Conservation (phyloP, 768 basidiomycete species). For the Amanita pallidorosea region DNA sequence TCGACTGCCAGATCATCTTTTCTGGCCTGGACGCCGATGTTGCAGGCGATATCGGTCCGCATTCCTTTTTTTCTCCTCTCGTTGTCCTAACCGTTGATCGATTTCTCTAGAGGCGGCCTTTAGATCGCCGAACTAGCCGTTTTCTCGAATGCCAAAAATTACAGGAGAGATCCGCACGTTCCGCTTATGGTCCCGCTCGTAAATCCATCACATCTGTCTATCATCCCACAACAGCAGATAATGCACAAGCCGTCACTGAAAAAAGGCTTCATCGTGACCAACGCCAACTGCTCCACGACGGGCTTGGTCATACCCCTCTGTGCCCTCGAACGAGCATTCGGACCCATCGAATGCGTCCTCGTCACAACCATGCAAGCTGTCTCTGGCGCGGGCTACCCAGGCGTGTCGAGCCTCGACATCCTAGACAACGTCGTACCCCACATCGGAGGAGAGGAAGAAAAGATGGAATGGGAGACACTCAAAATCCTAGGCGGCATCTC, state of each 20-base stretch:
- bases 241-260: slow-evolving; percentile 56
- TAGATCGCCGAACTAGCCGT: slow-evolving; percentile 81
- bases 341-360: slow-evolving; percentile 84
- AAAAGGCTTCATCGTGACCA: slow-evolving; percentile 93
- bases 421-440: slow-evolving; percentile 94
- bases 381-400: slow-evolving; percentile 97
- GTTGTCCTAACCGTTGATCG: background rate
- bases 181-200: slow-evolving; percentile 96
- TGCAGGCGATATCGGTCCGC: slow-evolving; percentile 86
- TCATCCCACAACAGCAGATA: slow-evolving; percentile 74
- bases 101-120: slow-evolving; percentile 64
- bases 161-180: slow-evolving; percentile 81
- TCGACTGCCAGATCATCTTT: slow-evolving; percentile 80
- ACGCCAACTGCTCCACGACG: slow-evolving; percentile 97
- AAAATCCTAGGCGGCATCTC: slow-evolving; percentile 89
- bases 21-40: slow-evolving; percentile 94
- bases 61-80: background rate
- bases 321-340: slow-evolving; percentile 84
- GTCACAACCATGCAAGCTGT: slow-evolving; percentile 98
- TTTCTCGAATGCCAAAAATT: slow-evolving; percentile 97
- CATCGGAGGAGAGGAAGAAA: slow-evolving; percentile 92
- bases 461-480: slow-evolving; percentile 97
- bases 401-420: slow-evolving; percentile 82
- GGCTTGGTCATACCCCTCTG: slow-evolving; percentile 85
- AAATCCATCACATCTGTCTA: slow-evolving; percentile 76